Evolutionary conservation across 805 yeast genomes (phyloP), one percentile per base, ranked within the genome.

Genomic region (Millerago galiae): DNA sequence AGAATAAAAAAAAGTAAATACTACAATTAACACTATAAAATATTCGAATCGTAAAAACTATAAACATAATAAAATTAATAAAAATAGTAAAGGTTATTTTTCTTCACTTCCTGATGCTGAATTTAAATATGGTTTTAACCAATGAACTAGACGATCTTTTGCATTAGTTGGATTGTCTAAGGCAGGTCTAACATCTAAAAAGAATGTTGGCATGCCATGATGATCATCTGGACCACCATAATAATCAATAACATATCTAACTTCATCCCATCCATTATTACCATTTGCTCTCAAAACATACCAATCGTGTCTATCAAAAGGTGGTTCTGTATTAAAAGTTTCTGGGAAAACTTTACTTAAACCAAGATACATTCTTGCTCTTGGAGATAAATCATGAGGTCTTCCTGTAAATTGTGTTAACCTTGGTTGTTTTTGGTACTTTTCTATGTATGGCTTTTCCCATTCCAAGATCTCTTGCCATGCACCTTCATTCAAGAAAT

Each of bases 291-390:
- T 74, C 52, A 91, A 70, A 5, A 93, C 96, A 3, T 95, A 84
- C 99, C 99, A 93, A 66, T 93, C 99, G 56, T 93, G 99, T 61
- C 99, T 79, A 63, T 93, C 99, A 57, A 93, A 93, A 7, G 99
- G 99, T 4, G 95, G 87, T 49, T 83, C 83, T 1, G 81, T 65
- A 47, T 79, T 81, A 65, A 78, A 91, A 10, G 72, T 70, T 13
- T 71, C 66, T 1, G 99, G 98, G 67, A 83, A 83, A 2, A 81
- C 21, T 51, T 75, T 72, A 11, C 91, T 81, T 51, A 93, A 61
- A 42, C 66, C 60, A 51, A 83, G 75, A 57, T 80, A 79, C 66
- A 77, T 63, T 49, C 75, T 71, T 0, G 98, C 98, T 35, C 95
- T 72, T 12, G 99, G 99, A 2, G 90, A 77, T 51, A 85, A 56